phyloP scores from a whole-genome alignment of 495 filamentous ascomycete genomes.

The Penicillium odoratum region DNA sequence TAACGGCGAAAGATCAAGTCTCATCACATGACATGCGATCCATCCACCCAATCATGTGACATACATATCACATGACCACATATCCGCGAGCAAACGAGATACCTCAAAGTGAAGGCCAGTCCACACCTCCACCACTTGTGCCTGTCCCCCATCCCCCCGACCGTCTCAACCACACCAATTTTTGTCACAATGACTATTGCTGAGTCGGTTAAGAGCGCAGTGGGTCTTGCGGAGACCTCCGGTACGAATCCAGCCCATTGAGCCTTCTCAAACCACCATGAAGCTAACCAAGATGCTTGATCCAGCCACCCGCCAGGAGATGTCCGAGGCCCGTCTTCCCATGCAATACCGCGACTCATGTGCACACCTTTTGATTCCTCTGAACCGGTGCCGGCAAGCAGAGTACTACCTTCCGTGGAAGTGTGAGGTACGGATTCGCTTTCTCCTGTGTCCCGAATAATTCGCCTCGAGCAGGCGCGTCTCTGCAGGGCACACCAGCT shows the following conservation, averaged over 20 bases:
- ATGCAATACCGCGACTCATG: slow-evolving; percentile 92
- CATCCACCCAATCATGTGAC: slow-evolving; percentile 12
- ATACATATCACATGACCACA: slow-evolving; percentile 30
- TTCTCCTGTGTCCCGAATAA: not conserved
- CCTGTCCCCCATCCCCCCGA: slow-evolving; percentile 19
- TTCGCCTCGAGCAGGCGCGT: not conserved
- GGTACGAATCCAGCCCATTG: slow-evolving; percentile 39
- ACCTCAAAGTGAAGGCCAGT: slow-evolving; percentile 32
- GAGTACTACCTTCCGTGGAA: slow-evolving; percentile 97
- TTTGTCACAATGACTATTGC: slow-evolving; percentile 44
- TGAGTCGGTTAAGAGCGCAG: slow-evolving; percentile 56
- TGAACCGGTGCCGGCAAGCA: slow-evolving; percentile 91
- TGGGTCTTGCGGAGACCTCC: slow-evolving; percentile 47
- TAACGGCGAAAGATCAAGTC: not conserved
- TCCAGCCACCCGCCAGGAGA: slow-evolving; percentile 80
- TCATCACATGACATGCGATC: not conserved
- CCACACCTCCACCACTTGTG: slow-evolving; percentile 25
- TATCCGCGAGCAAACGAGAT: slow-evolving; percentile 31
- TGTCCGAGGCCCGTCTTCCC: slow-evolving; percentile 87
- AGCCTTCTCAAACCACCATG: slow-evolving; percentile 18
- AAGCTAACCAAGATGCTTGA: slow-evolving; percentile 16
- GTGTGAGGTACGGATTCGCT: slow-evolving; percentile 72
- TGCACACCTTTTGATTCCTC: slow-evolving; percentile 87
- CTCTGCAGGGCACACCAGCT: not conserved
- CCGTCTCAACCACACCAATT: slow-evolving; percentile 18